Conservation (phyloP, 83 land plant species). For the Diphasiastrum complanatum region DNA sequence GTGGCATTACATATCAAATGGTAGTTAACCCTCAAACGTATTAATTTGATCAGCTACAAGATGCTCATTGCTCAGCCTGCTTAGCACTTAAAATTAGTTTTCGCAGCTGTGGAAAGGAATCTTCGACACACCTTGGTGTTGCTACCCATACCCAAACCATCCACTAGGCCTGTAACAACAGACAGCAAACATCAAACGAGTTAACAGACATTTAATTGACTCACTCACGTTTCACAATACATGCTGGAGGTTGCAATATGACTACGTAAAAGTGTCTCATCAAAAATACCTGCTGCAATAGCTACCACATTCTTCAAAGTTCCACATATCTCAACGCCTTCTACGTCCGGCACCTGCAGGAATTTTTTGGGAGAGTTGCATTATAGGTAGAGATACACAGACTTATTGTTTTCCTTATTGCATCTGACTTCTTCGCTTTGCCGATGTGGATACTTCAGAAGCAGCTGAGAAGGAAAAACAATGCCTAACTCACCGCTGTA, state of each 20-base stretch:
- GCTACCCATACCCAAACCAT: conserved; percentile 92
- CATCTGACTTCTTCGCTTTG: too few species aligned
- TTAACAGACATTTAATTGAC: too few species aligned
- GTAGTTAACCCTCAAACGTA: not conserved
- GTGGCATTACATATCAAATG: not conserved
- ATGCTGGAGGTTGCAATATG: too few species aligned
- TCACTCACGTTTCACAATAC: too few species aligned
- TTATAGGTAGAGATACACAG: too few species aligned
- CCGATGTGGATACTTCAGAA: too few species aligned
- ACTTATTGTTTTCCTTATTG: too few species aligned
- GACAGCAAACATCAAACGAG: not conserved
- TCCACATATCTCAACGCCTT: conserved; percentile 90
- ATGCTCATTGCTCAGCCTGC: not conserved
- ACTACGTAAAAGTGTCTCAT: too few species aligned
- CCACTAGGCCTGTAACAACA: conserved; percentile 60
- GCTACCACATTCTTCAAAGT: conserved; percentile 89
- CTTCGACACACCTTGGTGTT: conserved; percentile 61
- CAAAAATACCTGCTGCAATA: conserved; percentile 66
- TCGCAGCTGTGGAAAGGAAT: not conserved
- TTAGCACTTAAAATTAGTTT: not conserved
- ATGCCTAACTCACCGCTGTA: conserved; percentile 50
- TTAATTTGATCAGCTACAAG: not conserved
- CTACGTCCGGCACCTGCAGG: conserved; percentile 75
- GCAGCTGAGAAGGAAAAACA: not conserved
- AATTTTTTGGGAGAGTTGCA: not conserved